Conservation (phyloP, 2,329 filamentous ascomycete genomes). For the Gnomoniopsis smithogilvyi region DNA sequence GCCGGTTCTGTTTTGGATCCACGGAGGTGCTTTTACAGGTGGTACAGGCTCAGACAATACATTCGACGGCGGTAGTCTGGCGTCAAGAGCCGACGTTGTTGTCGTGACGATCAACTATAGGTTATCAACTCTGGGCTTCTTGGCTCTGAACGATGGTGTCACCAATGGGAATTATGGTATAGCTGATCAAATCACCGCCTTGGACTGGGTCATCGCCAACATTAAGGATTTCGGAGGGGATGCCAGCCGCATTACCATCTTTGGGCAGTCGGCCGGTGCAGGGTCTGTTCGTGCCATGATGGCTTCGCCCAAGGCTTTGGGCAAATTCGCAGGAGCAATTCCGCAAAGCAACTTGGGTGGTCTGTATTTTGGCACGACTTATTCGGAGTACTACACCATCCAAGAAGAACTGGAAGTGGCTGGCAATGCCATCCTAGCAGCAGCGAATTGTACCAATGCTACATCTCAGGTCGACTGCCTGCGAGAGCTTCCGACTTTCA, state of each 20-base stretch:
- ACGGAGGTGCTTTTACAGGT: slow-evolving; percentile 53
- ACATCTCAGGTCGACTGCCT: slow-evolving; percentile 51
- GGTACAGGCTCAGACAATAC: slow-evolving; percentile 38
- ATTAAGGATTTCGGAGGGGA: slow-evolving; percentile 55
- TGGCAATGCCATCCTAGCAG: slow-evolving; percentile 48
- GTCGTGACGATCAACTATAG: slow-evolving; percentile 61
- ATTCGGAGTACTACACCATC: slow-evolving; percentile 57
- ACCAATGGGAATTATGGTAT: slow-evolving; percentile 48
- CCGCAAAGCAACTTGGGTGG: slow-evolving; percentile 38
- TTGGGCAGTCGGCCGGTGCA: slow-evolving; percentile 53
- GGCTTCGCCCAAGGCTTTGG: slow-evolving; percentile 42
- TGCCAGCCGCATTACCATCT: slow-evolving; percentile 52
- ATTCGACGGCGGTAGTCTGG: slow-evolving; percentile 53
- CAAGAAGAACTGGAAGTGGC: slow-evolving; percentile 45
- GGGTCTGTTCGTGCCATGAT: slow-evolving; percentile 48
- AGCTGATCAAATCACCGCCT: slow-evolving; percentile 44
- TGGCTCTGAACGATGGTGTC: slow-evolving; percentile 46
- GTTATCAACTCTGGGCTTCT: slow-evolving; percentile 54
- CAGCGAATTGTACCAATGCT: slow-evolving; percentile 48
- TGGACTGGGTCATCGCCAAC: slow-evolving; percentile 48
- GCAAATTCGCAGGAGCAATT: slow-evolving; percentile 47
- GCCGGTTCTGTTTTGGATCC: slow-evolving; percentile 35
- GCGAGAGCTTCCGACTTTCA: slow-evolving; percentile 39
- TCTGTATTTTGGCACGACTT: slow-evolving; percentile 52
- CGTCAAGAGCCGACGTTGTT: slow-evolving; percentile 56